Evolutionary conservation across 2,329 filamentous ascomycete genomes (phyloP), one percentile per base, ranked within the genome.

Genomic region (Stemphylium beticola): DNA sequence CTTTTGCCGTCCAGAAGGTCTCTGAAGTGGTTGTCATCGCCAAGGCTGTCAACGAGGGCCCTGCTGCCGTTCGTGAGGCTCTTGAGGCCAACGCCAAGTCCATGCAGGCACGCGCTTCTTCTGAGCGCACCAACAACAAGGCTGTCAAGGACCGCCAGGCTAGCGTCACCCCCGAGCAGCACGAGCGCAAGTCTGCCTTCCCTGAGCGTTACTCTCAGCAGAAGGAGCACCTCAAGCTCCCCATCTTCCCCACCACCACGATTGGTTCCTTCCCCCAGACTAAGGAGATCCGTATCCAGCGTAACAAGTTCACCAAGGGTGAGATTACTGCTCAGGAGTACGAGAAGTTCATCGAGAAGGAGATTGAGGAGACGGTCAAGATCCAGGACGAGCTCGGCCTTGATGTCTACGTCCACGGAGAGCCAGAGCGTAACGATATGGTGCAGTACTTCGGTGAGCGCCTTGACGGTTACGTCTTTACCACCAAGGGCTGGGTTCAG

Each of bases 391-490:
- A 98, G 83, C 93, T 99, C 74, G 92, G 87, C 79, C 89, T 99
- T 50, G 95, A 99, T 71, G 95, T 99, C 78, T 91, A 90, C 77
- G 95, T 99, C 65, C 95, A 99, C 84, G 95, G 95, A 77, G 95
- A 99, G 86, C 95, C 95, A 57, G 95, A 99, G 87, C 92, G 95
- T 79, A 99, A 99, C 83, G 95, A 99, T 88, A 99, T 99, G 95
- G 95, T 99, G 49, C 95, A 99, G 82, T 99, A 97, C 88, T 99
- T 99, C 72, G 95, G 95, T 81, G 95, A 99, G 87, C 90, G 92
- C 74, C 86, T 99, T 62, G 87, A 96, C 73, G 95, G 95, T 74
- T 99, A 98, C 79, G 90, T 92, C 77, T 99, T 99, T 87, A 99
- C 95, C 78, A 98, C 93, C 78, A 91, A 97, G 83, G 95, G 91